Conservation (phyloP, 2,329 filamentous ascomycete species). For the Fusarium coicis region DNA sequence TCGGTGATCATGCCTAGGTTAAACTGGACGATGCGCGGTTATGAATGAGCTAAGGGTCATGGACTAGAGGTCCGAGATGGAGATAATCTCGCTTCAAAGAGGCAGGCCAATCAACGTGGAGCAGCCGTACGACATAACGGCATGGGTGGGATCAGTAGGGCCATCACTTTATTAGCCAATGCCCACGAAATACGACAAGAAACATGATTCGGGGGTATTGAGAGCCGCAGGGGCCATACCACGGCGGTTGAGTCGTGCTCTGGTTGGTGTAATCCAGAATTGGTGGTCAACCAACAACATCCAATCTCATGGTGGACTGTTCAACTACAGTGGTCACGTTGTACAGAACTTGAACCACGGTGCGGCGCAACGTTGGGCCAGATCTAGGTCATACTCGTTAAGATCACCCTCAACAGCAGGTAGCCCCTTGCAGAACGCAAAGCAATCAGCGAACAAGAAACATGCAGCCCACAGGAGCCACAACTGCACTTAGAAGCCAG, state of each 20-base stretch:
- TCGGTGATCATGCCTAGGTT: conserved; percentile 27
- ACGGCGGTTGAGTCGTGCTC: not conserved
- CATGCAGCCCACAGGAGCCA: conserved; percentile 24
- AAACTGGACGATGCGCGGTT: conserved; percentile 33
- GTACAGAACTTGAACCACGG: not conserved
- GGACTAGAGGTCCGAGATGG: conserved; percentile 41
- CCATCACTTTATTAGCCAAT: conserved; percentile 22
- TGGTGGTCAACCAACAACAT: conserved; percentile 8
- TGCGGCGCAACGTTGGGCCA: not conserved
- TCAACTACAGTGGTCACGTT: conserved; percentile 6
- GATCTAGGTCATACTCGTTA: conserved; percentile 2
- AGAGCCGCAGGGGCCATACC: not conserved
- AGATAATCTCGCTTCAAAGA: conserved; percentile 45
- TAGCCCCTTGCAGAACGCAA: conserved; percentile 21
- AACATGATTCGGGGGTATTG: conserved; percentile 37
- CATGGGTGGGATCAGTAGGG: conserved; percentile 27
- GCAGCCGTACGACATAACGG: conserved; percentile 39
- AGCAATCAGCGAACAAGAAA: conserved; percentile 10
- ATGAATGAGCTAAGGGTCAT: conserved; percentile 29
- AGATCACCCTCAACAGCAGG: not conserved
- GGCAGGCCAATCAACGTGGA: conserved; percentile 36
- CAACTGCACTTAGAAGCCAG: conserved; percentile 25
- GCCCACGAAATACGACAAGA: conserved; percentile 37
- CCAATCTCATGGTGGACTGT: conserved; percentile 4
- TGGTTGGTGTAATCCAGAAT: conserved; percentile 17